Conservation (phyloP, 441 rosid genomes). For the Pelargonium myrrhifolium region DNA sequence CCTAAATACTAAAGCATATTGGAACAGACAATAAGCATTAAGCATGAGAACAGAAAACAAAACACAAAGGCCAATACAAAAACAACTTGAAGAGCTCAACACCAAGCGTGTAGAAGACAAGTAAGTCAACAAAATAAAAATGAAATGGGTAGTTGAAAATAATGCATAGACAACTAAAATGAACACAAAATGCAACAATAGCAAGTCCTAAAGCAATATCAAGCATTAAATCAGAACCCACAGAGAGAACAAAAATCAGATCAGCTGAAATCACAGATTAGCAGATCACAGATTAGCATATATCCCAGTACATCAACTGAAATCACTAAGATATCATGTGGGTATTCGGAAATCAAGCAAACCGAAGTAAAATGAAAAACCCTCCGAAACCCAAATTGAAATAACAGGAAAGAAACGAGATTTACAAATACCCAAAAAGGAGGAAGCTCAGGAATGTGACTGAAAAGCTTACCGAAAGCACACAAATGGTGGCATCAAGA, state of each 20-base stretch:
- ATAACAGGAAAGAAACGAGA: neutral
- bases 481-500: neutral
- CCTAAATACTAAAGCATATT: neutral
- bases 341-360: neutral
- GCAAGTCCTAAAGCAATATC: neutral
- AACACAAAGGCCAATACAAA: neutral
- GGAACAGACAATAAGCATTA: neutral
- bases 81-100: neutral
- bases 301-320: neutral
- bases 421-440: neutral
- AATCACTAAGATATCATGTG: slow-evolving; percentile 2
- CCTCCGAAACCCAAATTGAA: neutral
- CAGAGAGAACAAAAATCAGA: neutral
- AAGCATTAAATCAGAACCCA: neutral
- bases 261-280: neutral
- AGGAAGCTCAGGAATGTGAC: slow-evolving; percentile 2
- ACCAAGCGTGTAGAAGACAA: neutral
- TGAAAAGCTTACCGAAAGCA: slow-evolving; percentile 15
- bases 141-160: neutral
- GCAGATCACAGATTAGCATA: no score
- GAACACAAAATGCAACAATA: neutral
- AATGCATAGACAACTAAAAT: no score
- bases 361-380: neutral
- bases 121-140: neutral
- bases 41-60: neutral